Evolutionary conservation across 1,284 basidiomycete species (phyloP), one percentile per base, ranked within the genome.

Genomic region (Fomitiporia mediterranea): DNA sequence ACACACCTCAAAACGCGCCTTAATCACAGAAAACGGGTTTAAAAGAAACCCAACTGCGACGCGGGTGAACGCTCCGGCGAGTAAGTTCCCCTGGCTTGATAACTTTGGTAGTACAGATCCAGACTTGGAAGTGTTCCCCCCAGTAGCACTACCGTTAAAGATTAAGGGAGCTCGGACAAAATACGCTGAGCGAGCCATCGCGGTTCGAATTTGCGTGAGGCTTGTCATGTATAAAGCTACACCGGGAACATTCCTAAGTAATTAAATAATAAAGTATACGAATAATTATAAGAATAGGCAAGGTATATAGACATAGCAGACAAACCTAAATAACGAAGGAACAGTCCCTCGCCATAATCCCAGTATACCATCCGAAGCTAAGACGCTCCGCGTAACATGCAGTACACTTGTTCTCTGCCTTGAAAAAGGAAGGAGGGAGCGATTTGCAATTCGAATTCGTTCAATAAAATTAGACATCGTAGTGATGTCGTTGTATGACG

Each of bases 21-120:
- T 99, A 56, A 99, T 74, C 11, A 99, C 86, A 0, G 96, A 92
- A 63, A 99, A 86, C 0, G 96, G 97, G 67, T 96, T 98, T 58
- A 99, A 68, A 0, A 95, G 61, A 64, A 98, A 88, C 0, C 96
- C 96, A 0, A 98, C 91, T 0, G 76, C 77, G 9, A 94, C 87
- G 47, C 97, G 82, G 0, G 92, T 85, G 2, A 89, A 80, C 0
- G 94, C 95, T 1, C 96, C 96, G 0, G 96, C 89, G 9, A 97
- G 55, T 1, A 99, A 76, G 69, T 99, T 98, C 0, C 95, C 96
- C 58, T 83, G 77, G 40, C 74, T 81, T 0, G 85, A 86, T 4
- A 98, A 79, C 58, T 83, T 87, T 1, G 92, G 89, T 15, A 95
- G 78, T 2, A 87, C 80, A 1, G 85, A 87, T 11, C 76, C 69